Evolutionary conservation across 345 rosid genomes (phyloP).

Genomic region (Arabis alpina): DNA sequence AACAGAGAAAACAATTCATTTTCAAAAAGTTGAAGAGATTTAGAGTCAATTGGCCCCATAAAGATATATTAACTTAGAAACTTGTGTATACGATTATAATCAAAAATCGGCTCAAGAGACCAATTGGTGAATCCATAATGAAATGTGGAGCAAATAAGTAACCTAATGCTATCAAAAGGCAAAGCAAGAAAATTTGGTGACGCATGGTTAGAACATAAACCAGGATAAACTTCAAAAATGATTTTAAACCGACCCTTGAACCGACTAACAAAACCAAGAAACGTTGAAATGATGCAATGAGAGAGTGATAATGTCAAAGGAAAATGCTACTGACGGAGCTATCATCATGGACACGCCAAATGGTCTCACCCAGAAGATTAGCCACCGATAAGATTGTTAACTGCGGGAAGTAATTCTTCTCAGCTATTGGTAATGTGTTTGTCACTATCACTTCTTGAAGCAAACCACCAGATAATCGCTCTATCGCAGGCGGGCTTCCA

Average conservation of each 20-base stretch:
- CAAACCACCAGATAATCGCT: conserved; percentile 74
- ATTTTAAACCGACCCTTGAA: conserved; percentile 3
- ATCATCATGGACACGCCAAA: conserved; percentile 89
- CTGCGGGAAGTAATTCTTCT: conserved; percentile 80
- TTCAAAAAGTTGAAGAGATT: neutral
- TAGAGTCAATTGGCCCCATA: neutral
- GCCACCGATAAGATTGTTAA: conserved; percentile 74
- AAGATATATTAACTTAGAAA: neutral
- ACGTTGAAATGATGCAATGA: conserved; percentile 12
- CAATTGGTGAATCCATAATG: conserved; percentile 18
- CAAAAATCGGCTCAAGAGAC: conserved; percentile 23
- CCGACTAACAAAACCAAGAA: conserved; percentile 22
- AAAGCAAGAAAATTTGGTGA: conserved; percentile 23
- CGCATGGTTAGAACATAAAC: conserved; percentile 17
- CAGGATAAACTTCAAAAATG: neutral
- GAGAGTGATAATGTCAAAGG: conserved; percentile 44
- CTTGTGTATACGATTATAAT: conserved; percentile 17
- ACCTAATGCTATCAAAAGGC: conserved; percentile 7
- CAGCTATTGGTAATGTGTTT: conserved; percentile 70
- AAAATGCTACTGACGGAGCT: conserved; percentile 75
- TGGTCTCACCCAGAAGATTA: conserved; percentile 79
- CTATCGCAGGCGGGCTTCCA: conserved; percentile 77
- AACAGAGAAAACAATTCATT: neutral
- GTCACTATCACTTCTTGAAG: conserved; percentile 85
- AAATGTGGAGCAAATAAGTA: conserved; percentile 6